Evolutionary conservation across 768 basidiomycete genomes (phyloP), one percentile per base, ranked within the genome.

Genomic region (Pleurotus citrinopileatus): DNA sequence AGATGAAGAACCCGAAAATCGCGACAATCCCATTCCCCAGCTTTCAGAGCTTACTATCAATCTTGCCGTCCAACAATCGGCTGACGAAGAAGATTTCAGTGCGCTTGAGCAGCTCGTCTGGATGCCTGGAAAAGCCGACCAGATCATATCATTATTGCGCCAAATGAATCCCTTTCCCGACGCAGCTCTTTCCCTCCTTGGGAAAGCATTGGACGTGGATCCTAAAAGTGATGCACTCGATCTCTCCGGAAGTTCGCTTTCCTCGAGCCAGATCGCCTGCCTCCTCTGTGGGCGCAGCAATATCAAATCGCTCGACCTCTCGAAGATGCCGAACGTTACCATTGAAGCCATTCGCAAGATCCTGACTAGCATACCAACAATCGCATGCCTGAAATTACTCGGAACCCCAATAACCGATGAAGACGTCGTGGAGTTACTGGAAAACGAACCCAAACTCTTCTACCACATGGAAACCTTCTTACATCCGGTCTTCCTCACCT

Each of bases 41-140:
- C 59, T 70, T 8, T 58, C 60, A 1, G 65, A 70, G 22, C 52
- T 73, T 15, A 42, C 65, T 3, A 29, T 73, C 4, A 42, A 48
- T 13, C 64, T 62, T 15, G 65, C 71, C 1, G 40, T 73, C 4
- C 46, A 60, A 10, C 60, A 63, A 15, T 61, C 62, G 7, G 43
- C 72, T 6, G 44, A 56, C 15, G 52, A 38, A 13, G 66, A 58
- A 8, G 60, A 69, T 32, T 63, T 55, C 0, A 53, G 53, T 3
- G 63, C 55, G 7, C 40, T 72, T 13, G 69, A 69, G 44, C 56
- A 59, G 2, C 36, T 72, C 25, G 20, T 68, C 23, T 65, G 63
- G 67, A 54, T 66, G 27, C 67, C 70, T 3, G 66, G 60, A 0
- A 73, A 68, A 57, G 61, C 63, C 0, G 22, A 45, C 3, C 50